Evolutionary conservation across 805 yeast genomes (phyloP).

Genomic region (Starmerella powellii): DNA sequence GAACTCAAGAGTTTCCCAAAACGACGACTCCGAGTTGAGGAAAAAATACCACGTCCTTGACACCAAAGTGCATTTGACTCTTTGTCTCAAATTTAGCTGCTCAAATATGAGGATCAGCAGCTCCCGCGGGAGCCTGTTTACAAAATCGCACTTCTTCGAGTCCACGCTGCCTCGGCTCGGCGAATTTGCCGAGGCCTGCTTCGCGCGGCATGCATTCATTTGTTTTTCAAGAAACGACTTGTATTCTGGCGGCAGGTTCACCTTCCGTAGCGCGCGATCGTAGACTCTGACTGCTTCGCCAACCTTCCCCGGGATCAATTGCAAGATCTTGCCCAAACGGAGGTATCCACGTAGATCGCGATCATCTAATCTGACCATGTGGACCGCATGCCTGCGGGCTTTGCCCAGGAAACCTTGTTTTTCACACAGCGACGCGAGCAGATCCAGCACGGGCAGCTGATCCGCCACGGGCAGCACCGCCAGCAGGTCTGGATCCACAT

Average conservation of each 20-base stretch:
- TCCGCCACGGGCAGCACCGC: constrained; percentile 1
- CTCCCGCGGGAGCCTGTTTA: constrained; percentile 14
- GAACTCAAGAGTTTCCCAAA: constrained; percentile 15
- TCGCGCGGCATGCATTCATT: not conserved
- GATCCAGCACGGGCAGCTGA: constrained; percentile 11
- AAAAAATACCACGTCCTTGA: constrained; percentile 11
- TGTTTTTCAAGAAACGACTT: constrained; percentile 9
- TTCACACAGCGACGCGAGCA: constrained; percentile 19
- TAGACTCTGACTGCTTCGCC: constrained; percentile 16
- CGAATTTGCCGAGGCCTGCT: not conserved
- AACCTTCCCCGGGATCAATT: constrained; percentile 5
- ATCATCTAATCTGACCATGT: constrained; percentile 9
- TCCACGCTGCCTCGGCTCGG: not conserved
- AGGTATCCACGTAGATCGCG: constrained; percentile 19
- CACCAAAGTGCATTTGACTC: constrained; percentile 7
- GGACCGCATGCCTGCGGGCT: constrained; percentile 15
- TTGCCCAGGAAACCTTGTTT: constrained; percentile 11
- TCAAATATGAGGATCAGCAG: constrained; percentile 12
- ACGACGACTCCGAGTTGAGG: constrained; percentile 9
- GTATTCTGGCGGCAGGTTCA: not conserved
- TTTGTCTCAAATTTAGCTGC: constrained; percentile 8
- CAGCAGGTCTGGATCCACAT: not conserved
- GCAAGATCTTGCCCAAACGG: constrained; percentile 19
- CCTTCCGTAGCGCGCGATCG: constrained; percentile 11
- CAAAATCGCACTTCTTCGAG: constrained; percentile 1